These are phyloP conservation scores for Kodamaea suecica DNA, from an alignment of 1,139 yeast genomes.

Conservation along the genomic window DNA sequence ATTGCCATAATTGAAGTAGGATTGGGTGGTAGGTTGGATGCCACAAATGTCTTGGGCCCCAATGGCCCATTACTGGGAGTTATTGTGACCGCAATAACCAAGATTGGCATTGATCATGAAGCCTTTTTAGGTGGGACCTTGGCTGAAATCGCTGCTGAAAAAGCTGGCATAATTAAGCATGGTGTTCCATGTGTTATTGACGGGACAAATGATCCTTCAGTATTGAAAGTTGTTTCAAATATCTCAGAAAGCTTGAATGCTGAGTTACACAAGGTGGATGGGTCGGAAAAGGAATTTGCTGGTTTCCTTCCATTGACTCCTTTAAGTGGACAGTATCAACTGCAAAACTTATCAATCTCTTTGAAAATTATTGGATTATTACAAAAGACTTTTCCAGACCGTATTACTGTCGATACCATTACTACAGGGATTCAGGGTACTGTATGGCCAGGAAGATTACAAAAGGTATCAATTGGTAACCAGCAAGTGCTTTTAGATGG, in stretches of 20 bases:
- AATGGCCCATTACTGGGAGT: conserved; percentile 32
- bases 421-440: conserved; percentile 50
- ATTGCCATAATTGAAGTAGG: conserved; percentile 88
- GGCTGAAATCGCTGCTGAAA: conserved; percentile 63
- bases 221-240: conserved; percentile 39
- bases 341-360: conserved; percentile 67
- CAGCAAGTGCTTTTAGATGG: conserved; percentile 64
- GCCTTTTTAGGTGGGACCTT: conserved; percentile 65
- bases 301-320: conserved; percentile 42
- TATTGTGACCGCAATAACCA: conserved; percentile 71
- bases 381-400: conserved; percentile 8
- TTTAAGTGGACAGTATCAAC: conserved; percentile 69
- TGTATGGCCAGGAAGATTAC: conserved; percentile 65
- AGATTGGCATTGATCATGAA: conserved; percentile 85
- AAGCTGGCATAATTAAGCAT: conserved; percentile 77
- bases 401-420: conserved; percentile 34
- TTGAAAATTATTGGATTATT: conserved; percentile 50
- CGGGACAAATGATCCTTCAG: conserved; percentile 56
- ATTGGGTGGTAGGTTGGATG: conserved; percentile 82
- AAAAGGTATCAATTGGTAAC: conserved; percentile 31
- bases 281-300: conserved; percentile 5
- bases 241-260: conserved; percentile 19
- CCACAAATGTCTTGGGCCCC: conserved; percentile 60
- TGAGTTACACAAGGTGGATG: conserved; percentile 20
- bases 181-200: conserved; percentile 69